phyloP scores from a whole-genome alignment of 73 alveolate genomes.

The Paramecium octaurelia region DNA sequence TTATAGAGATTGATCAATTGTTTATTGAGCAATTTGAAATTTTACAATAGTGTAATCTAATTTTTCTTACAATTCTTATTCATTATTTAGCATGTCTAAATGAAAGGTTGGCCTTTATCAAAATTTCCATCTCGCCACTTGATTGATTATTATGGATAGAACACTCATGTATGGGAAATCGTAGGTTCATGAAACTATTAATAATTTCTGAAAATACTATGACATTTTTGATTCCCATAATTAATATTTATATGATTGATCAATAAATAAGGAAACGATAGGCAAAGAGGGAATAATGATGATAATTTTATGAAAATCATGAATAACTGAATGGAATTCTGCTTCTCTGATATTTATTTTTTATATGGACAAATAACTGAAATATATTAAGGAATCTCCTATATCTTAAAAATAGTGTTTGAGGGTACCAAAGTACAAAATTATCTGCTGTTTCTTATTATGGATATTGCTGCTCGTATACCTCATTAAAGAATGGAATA shows the following conservation, averaged over 20 bases:
- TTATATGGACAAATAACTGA: not conserved
- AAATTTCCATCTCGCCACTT: not conserved
- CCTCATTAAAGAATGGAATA: not conserved
- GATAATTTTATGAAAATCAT: conserved; percentile 17
- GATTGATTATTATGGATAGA: not conserved
- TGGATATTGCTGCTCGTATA: not conserved
- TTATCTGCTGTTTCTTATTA: not conserved
- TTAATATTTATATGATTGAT: not conserved
- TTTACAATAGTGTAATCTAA: too few relatives aligned
- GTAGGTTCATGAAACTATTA: not conserved
- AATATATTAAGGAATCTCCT: not conserved
- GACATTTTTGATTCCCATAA: not conserved
- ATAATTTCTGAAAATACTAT: not conserved
- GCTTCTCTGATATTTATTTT: conserved; percentile 15
- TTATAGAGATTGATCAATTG: too few relatives aligned
- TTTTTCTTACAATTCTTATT: too few relatives aligned
- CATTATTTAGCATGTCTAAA: too few relatives aligned
- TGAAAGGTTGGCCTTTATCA: too few relatives aligned
- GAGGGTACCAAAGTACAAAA: not conserved
- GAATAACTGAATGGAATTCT: conserved; percentile 21
- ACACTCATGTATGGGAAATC: not conserved
- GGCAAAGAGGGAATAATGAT: not conserved
- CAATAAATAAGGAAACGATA: not conserved
- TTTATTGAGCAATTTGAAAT: too few relatives aligned
- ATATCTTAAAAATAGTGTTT: not conserved